Conservation (phyloP, 371 early-diverging fungal species). For the Apophysomyces trapeziformis region DNA sequence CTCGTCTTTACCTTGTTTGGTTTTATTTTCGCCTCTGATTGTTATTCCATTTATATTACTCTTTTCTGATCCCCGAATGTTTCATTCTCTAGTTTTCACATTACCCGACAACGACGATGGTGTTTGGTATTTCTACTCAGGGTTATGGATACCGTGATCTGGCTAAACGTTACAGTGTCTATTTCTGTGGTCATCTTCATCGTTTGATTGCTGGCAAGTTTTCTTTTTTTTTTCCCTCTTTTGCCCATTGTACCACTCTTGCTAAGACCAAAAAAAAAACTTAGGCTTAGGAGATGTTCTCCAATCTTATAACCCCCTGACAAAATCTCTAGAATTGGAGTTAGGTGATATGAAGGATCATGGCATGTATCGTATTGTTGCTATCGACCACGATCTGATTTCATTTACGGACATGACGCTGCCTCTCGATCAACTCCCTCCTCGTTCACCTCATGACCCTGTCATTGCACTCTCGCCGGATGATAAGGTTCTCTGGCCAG, state of each 20-base stretch:
- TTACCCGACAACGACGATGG: conserved; percentile 84
- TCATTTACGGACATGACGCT: conserved; percentile 78
- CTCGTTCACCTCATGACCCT: conserved; percentile 14
- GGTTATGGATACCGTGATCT: conserved; percentile 68
- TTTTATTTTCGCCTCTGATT: neutral
- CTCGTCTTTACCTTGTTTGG: neutral
- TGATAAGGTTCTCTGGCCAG: conserved; percentile 31
- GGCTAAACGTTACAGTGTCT: conserved; percentile 65
- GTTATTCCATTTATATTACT: neutral
- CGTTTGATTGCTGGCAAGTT: conserved; percentile 65
- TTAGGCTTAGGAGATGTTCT: conserved; percentile 68
- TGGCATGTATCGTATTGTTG: conserved; percentile 80
- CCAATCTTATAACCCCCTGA: conserved; percentile 62
- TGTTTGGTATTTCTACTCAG: conserved; percentile 68
- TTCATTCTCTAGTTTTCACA: conserved; percentile 63
- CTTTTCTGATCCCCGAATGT: neutral
- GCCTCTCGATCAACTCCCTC: conserved; percentile 60
- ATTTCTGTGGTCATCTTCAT: conserved; percentile 91
- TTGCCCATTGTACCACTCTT: neutral
- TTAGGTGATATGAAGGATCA: conserved; percentile 88
- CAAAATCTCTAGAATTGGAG: conserved; percentile 80
- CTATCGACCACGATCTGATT: conserved; percentile 87
- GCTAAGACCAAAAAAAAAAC: conserved; percentile 1
- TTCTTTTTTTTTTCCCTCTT: neutral
- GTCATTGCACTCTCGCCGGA: conserved; percentile 18